phyloP scores from a whole-genome alignment of 495 filamentous ascomycete genomes.

The Xylaria palmicola region DNA sequence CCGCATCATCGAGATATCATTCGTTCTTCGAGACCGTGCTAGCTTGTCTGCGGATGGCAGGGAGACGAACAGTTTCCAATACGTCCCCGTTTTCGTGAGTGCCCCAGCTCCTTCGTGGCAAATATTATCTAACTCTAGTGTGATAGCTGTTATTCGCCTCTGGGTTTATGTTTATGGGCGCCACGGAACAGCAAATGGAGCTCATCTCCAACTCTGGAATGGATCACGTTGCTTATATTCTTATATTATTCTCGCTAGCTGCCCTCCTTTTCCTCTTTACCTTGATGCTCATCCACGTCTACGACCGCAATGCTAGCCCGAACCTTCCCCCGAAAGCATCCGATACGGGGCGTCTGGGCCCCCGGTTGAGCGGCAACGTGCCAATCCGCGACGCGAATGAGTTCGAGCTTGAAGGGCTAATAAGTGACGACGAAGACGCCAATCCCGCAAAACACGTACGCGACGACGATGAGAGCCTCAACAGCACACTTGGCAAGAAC shows the following conservation, averaged over 20 bases:
- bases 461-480: constrained; percentile 34
- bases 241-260: constrained; percentile 85
- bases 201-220: constrained; percentile 70
- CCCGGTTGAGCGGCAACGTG: constrained; percentile 57
- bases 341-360: constrained; percentile 27
- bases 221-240: constrained; percentile 85
- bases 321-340: constrained; percentile 27
- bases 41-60: constrained; percentile 53
- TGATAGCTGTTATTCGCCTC: constrained; percentile 85
- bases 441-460: constrained; percentile 6
- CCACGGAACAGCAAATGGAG: constrained; percentile 92
- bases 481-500: constrained; percentile 40
- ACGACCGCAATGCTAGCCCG: constrained; percentile 56
- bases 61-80: constrained; percentile 86
- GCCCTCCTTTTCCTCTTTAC: constrained; percentile 89
- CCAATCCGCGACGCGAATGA: constrained; percentile 74
- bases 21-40: constrained; percentile 72
- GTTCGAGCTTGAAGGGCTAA: constrained; percentile 87
- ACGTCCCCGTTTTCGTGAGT: constrained; percentile 85
- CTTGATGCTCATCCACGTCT: constrained; percentile 79
- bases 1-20: constrained; percentile 87
- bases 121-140: constrained; percentile 6
- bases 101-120: background rate
- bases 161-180: constrained; percentile 95
- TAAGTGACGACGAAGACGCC: constrained; percentile 77